Conservation (phyloP, 139 green algal species). For the Asterochloris erici region DNA sequence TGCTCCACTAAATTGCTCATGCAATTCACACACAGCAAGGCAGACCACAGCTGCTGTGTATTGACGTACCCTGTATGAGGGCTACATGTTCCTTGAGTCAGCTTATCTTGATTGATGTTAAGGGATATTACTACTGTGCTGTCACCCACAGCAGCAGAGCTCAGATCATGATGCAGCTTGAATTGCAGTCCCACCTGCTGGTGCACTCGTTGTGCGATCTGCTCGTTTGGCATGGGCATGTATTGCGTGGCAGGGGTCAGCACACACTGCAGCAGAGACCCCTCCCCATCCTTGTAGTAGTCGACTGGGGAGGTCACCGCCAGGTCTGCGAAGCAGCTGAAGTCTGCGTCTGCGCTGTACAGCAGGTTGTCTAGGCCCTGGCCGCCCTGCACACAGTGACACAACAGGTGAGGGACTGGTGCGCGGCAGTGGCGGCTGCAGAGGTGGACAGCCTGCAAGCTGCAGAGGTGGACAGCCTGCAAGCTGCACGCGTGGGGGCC, state of each 20-base stretch:
- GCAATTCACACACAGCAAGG: no score
- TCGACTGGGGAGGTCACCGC: slow-evolving; percentile 86
- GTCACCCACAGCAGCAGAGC: not conserved
- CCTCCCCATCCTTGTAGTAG: slow-evolving; percentile 90
- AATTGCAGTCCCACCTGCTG: slow-evolving; percentile 50
- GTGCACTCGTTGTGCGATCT: slow-evolving; percentile 81
- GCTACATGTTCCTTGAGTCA: no score
- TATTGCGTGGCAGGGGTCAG: slow-evolving; percentile 90
- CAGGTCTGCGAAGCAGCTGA: slow-evolving; percentile 96
- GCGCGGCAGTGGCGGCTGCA: no score
- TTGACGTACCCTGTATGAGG: no score
- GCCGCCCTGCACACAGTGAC: slow-evolving; percentile 3
- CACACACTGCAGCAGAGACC: slow-evolving; percentile 92
- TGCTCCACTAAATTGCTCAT: no score
- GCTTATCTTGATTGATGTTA: no score
- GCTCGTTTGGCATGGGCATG: slow-evolving; percentile 90
- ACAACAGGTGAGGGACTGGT: not conserved
- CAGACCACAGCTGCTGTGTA: no score
- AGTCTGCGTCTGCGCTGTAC: slow-evolving; percentile 89
- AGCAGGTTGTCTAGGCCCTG: slow-evolving; percentile 91
- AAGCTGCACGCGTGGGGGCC: no score
- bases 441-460: no score
- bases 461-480: no score
- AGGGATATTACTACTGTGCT: no score
- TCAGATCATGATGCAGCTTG: not conserved